Conservation (phyloP, 2,329 filamentous ascomycete genomes). For the Sordariomycetes sp. region DNA sequence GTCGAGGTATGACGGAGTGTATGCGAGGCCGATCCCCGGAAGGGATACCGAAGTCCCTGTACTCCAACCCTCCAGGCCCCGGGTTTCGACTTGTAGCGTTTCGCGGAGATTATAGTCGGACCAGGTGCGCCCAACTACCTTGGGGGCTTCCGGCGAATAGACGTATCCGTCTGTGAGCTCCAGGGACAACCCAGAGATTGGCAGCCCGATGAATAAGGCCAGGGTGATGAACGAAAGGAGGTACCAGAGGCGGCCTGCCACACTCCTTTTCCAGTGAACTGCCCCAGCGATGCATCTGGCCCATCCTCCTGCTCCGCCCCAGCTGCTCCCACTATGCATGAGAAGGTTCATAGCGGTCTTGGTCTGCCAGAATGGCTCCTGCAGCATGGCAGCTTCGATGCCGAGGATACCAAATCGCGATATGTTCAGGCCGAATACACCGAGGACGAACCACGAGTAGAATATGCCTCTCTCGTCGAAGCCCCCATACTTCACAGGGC, state of each 20-base stretch:
- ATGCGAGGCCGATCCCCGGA: not conserved
- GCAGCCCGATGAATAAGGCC: slow-evolving; percentile 7
- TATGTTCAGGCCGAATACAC: slow-evolving; percentile 9
- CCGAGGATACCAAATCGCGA: slow-evolving; percentile 8
- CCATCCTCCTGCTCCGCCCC: slow-evolving; percentile 9
- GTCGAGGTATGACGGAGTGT: not conserved
- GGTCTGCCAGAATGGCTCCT: not conserved
- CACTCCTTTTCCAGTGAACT: not conserved
- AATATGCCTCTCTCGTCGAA: slow-evolving; percentile 4
- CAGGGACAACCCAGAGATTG: slow-evolving; percentile 7
- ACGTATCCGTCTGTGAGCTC: slow-evolving; percentile 9
- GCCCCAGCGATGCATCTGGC: not conserved
- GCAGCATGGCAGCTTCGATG: slow-evolving; percentile 8
- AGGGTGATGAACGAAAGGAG: slow-evolving; percentile 6
- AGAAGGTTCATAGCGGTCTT: not conserved
- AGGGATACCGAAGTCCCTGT: not conserved
- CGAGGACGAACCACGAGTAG: slow-evolving; percentile 10
- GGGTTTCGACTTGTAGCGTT: not conserved
- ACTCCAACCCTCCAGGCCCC: not conserved
- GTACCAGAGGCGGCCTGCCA: slow-evolving; percentile 6
- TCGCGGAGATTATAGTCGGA: not conserved
- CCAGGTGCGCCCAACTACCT: slow-evolving; percentile 6
- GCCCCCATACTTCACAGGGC: slow-evolving; percentile 2
- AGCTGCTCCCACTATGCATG: slow-evolving; percentile 4
- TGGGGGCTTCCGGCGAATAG: not conserved